Conservation (phyloP, 106 monocot genomes). For the Agapanthus africanus region DNA sequence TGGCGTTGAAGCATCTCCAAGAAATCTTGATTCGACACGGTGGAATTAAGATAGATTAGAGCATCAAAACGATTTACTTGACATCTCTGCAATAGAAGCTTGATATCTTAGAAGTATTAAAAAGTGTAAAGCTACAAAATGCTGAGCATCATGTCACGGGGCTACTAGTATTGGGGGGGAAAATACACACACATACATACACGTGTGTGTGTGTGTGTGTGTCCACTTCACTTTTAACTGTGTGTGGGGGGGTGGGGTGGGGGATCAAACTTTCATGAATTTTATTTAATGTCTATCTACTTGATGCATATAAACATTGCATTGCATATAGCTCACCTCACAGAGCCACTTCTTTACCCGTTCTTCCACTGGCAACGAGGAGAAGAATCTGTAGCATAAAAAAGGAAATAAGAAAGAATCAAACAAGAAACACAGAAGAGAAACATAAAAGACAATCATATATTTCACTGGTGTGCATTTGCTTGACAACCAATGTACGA, state of each 20-base stretch:
- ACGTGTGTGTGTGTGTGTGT: too few relatives aligned
- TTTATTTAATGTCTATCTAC: too few relatives aligned
- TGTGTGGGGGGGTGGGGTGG: too few relatives aligned
- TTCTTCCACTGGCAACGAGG: slow-evolving; percentile 45
- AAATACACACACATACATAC: too few relatives aligned
- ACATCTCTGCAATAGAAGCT: slow-evolving; percentile 32
- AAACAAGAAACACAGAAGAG: not conserved
- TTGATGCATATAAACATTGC: too few relatives aligned
- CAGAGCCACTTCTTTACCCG: slow-evolving; percentile 51
- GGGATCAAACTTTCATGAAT: too few relatives aligned
- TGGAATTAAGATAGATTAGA: slow-evolving; percentile 56
- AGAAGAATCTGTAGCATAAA: slow-evolving; percentile 31
- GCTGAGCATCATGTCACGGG: too few relatives aligned
- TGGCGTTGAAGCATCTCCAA: slow-evolving; percentile 36
- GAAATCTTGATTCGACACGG: slow-evolving; percentile 25
- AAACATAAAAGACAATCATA: not conserved
- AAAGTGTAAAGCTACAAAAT: not conserved
- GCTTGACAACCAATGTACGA: not conserved
- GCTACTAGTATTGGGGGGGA: too few relatives aligned
- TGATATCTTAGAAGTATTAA: not conserved
- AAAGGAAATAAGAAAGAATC: slow-evolving; percentile 1
- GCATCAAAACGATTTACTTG: slow-evolving; percentile 61
- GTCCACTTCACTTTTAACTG: too few relatives aligned
- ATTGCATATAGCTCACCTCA: too few relatives aligned
- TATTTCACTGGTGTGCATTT: not conserved